phyloP scores from a whole-genome alignment of 495 filamentous ascomycete species.

The Daldinia decipiens region DNA sequence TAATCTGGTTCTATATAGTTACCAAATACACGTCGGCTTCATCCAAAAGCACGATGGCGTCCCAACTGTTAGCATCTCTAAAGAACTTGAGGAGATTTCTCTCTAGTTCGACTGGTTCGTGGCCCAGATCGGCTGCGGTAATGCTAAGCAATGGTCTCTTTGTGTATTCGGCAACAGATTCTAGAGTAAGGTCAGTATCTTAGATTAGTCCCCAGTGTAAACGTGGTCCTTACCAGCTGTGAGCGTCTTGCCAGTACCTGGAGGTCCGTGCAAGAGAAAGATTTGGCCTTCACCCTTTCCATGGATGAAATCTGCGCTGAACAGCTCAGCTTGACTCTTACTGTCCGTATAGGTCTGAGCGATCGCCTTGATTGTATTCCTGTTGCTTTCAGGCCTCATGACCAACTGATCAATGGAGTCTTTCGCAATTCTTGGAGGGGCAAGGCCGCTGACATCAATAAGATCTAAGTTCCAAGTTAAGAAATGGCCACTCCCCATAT shows the following conservation, averaged over 20 bases:
- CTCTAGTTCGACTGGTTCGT: slow-evolving; percentile 10
- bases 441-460: slow-evolving; percentile 12
- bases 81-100: slow-evolving; percentile 13
- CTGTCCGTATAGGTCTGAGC: slow-evolving; percentile 16
- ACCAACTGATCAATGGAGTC: slow-evolving; percentile 13
- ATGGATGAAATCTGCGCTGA: slow-evolving; percentile 20
- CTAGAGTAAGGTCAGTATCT: background rate
- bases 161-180: slow-evolving; percentile 22
- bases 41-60: slow-evolving; percentile 20
- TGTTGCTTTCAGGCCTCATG: slow-evolving; percentile 16
- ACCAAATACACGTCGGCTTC: slow-evolving; percentile 22
- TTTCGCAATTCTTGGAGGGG: slow-evolving; percentile 10
- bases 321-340: slow-evolving; percentile 14
- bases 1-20: no score
- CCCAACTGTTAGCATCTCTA: slow-evolving; percentile 16
- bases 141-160: slow-evolving; percentile 16
- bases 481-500: background rate
- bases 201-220: background rate
- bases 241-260: slow-evolving; percentile 24
- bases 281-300: slow-evolving; percentile 20
- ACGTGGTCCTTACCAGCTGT: slow-evolving; percentile 9
- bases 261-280: slow-evolving; percentile 19
- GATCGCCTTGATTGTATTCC: slow-evolving; percentile 8
- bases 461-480: slow-evolving; percentile 8
- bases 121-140: slow-evolving; percentile 21